phyloP scores from a whole-genome alignment of 495 filamentous ascomycete species.

The Aspergillus nidulans region DNA sequence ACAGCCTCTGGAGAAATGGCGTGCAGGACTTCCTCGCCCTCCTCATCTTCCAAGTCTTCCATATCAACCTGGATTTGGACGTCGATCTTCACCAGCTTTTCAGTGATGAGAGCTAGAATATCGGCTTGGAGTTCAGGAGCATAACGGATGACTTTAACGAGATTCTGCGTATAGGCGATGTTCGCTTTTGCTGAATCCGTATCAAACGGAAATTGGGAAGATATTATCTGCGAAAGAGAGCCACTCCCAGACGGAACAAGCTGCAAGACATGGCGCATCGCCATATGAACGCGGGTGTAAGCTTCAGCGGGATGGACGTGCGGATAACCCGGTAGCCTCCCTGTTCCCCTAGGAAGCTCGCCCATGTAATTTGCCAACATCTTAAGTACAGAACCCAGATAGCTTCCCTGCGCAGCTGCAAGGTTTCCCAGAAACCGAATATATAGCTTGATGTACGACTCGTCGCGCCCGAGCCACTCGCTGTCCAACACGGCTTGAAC shows the following conservation, averaged over 20 bases:
- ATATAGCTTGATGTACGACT: slow-evolving; percentile 73
- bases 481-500: slow-evolving; percentile 68
- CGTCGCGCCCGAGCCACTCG: slow-evolving; percentile 81
- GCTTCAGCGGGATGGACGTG: slow-evolving; percentile 54
- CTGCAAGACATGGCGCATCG: slow-evolving; percentile 68
- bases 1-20: slow-evolving; percentile 32
- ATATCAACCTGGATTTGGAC: slow-evolving; percentile 91
- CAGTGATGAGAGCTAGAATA: slow-evolving; percentile 76
- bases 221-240: slow-evolving; percentile 59
- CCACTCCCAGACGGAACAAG: slow-evolving; percentile 74
- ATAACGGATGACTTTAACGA: slow-evolving; percentile 69
- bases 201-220: slow-evolving; percentile 66
- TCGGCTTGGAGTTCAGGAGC: slow-evolving; percentile 75
- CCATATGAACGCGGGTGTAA: slow-evolving; percentile 66
- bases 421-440: slow-evolving; percentile 76
- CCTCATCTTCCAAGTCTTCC: slow-evolving; percentile 74
- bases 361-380: slow-evolving; percentile 78
- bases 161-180: slow-evolving; percentile 71
- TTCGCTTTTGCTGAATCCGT: slow-evolving; percentile 68
- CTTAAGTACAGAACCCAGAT: slow-evolving; percentile 57
- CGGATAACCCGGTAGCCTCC: slow-evolving; percentile 56
- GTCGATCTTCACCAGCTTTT: slow-evolving; percentile 84
- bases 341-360: slow-evolving; percentile 46
- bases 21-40: slow-evolving; percentile 50
- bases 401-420: slow-evolving; percentile 70